A percentile compares a stretch with the other conserved stretches of the same genome.
Conservation (phyloP, 2,329 filamentous ascomycete species). For the Fusarium lateritium region DNA sequence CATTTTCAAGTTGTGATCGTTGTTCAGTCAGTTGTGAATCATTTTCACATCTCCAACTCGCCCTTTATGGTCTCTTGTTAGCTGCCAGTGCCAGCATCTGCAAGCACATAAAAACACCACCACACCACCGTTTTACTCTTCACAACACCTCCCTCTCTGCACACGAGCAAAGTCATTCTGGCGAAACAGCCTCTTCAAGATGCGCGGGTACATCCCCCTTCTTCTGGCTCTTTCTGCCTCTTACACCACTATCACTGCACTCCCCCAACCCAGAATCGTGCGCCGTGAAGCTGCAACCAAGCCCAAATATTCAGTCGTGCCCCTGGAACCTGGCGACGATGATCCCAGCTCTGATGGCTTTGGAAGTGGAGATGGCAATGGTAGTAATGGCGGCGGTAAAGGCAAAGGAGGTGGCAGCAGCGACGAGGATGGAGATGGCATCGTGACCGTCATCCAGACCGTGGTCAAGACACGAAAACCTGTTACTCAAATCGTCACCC, state of each 20-base stretch:
- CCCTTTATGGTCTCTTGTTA: conserved; percentile 27
- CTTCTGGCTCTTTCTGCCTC: conserved; percentile 52
- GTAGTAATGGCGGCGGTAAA: conserved; percentile 23
- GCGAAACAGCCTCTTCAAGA: conserved; percentile 44
- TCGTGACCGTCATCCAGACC: conserved; percentile 56
- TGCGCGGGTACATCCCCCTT: conserved; percentile 52
- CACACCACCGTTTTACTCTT: neutral
- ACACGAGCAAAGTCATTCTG: conserved; percentile 3
- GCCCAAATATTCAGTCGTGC: conserved; percentile 58
- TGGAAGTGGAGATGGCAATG: conserved; percentile 40
- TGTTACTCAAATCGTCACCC: conserved; percentile 48
- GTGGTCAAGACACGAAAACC: conserved; percentile 50
- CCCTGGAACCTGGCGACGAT: conserved; percentile 54
- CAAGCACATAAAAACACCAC: conserved; percentile 19
- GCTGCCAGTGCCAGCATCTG: conserved; percentile 34
- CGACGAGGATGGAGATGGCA: conserved; percentile 36
- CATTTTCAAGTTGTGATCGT: conserved; percentile 6
- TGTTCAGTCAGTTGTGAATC: conserved; percentile 25
- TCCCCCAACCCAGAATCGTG: conserved; percentile 48
- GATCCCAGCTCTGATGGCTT: conserved; percentile 41
- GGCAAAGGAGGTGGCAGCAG: conserved; percentile 29
- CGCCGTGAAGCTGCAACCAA: conserved; percentile 46
- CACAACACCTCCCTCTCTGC: neutral
- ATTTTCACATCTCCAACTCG: conserved; percentile 1
- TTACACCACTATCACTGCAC: conserved; percentile 46